Conservation (phyloP, 768 basidiomycete genomes). For the Podaxis sp. region DNA sequence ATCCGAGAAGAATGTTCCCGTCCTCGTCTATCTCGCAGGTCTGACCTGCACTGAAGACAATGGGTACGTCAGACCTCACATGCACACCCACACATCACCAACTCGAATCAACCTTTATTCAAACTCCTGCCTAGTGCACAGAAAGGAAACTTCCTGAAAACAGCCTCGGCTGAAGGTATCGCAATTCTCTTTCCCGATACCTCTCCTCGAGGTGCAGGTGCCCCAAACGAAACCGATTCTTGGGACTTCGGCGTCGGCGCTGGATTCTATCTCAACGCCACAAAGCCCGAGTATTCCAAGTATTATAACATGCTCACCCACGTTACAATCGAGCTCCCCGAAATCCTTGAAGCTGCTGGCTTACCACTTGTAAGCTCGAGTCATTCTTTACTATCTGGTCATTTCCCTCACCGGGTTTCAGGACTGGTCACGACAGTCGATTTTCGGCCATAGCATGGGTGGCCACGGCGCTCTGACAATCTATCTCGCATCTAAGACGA, state of each 20-base stretch:
- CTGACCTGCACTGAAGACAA: conserved; percentile 93
- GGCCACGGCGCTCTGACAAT: conserved; percentile 93
- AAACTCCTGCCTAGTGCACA: conserved; percentile 57
- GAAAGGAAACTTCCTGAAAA: conserved; percentile 90
- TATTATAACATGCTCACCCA: conserved; percentile 91
- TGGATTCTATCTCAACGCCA: conserved; percentile 96
- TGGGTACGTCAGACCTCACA: conserved; percentile 48
- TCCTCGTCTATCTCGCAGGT: conserved; percentile 88
- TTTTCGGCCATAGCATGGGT: conserved; percentile 98
- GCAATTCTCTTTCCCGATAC: conserved; percentile 96
- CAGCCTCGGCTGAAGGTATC: conserved; percentile 81
- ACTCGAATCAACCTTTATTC: not conserved
- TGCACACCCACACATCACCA: not conserved
- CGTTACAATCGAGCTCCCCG: conserved; percentile 81
- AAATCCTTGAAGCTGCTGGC: conserved; percentile 66
- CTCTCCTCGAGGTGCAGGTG: conserved; percentile 87
- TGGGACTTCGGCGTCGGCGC: conserved; percentile 97
- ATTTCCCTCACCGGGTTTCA: conserved; percentile 24
- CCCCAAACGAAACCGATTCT: conserved; percentile 74
- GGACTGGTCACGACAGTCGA: conserved; percentile 83
- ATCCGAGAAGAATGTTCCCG: conserved; percentile 44
- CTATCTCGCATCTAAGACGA: conserved; percentile 73
- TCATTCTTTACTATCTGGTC: not conserved
- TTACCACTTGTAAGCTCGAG: conserved; percentile 68
- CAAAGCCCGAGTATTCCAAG: conserved; percentile 63